phyloP scores from a whole-genome alignment of 495 filamentous ascomycete genomes.

The Hyaloscypha hepaticicola region DNA sequence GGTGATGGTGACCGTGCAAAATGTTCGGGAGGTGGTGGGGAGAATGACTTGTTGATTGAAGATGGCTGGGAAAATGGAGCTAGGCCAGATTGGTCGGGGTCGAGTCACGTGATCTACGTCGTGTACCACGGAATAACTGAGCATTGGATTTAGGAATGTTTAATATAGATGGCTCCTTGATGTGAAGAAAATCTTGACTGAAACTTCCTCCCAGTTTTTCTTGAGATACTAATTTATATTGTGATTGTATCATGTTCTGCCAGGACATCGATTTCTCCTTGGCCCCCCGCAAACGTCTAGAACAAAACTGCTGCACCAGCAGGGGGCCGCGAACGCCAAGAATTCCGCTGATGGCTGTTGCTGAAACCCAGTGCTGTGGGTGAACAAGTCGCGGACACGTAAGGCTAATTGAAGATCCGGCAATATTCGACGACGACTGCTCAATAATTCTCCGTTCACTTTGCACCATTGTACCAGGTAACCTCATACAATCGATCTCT shows the following conservation, averaged over 20 bases:
- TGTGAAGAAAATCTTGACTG: too few relatives aligned
- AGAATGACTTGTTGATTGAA: background rate
- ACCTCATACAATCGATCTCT: background rate
- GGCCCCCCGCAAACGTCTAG: background rate
- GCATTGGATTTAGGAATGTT: too few relatives aligned
- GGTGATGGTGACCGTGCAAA: background rate
- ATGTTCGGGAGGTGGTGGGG: slow-evolving; percentile 15
- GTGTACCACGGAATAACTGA: too few relatives aligned
- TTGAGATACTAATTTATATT: too few relatives aligned
- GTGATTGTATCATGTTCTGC: background rate
- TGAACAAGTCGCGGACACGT: background rate
- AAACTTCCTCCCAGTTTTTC: too few relatives aligned
- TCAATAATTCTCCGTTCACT: background rate
- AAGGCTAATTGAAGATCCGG: background rate
- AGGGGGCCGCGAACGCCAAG: background rate
- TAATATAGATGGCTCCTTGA: too few relatives aligned
- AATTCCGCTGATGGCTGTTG: background rate
- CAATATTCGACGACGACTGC: background rate
- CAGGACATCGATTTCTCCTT: background rate
- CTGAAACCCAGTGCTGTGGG: background rate
- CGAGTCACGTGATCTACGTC: background rate
- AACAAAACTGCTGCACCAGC: background rate
- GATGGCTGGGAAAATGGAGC: slow-evolving; percentile 11
- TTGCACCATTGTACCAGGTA: background rate
- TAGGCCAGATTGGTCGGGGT: background rate